phyloP scores from a whole-genome alignment of 768 basidiomycete genomes.

The Russula earlei region DNA sequence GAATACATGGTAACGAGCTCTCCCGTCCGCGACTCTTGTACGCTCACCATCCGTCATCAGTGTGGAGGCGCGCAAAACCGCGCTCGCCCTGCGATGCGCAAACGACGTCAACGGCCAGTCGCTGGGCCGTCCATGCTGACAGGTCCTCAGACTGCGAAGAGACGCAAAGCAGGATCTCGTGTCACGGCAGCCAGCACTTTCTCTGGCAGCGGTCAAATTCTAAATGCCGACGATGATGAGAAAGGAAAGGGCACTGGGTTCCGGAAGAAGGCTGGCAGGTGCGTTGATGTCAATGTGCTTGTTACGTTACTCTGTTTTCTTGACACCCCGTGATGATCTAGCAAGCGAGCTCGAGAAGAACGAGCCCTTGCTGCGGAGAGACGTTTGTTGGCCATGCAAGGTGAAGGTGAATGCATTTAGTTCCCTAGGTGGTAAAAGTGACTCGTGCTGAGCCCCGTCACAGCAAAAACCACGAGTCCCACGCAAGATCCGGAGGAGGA shows the following conservation, averaged over 20 bases:
- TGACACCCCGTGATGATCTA: slow-evolving; percentile 24
- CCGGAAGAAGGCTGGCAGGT: slow-evolving; percentile 65
- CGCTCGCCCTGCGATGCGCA: slow-evolving; percentile 42
- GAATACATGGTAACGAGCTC: slow-evolving; percentile 58
- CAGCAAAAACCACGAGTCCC: background rate
- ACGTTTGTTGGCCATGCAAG: slow-evolving; percentile 41
- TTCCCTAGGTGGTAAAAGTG: background rate
- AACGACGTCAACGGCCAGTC: slow-evolving; percentile 32
- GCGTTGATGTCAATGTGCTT: slow-evolving; percentile 8
- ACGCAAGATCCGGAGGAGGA: background rate
- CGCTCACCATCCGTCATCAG: slow-evolving; percentile 28
- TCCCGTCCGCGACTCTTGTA: background rate
- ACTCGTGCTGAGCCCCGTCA: background rate
- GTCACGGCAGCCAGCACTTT: slow-evolving; percentile 57
- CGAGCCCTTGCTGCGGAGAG: slow-evolving; percentile 66
- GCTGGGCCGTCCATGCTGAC: slow-evolving; percentile 47
- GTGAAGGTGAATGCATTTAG: slow-evolving; percentile 22
- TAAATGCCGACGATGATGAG: slow-evolving; percentile 33
- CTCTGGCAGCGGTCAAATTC: slow-evolving; percentile 41
- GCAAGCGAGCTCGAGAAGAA: slow-evolving; percentile 73
- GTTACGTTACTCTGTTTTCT: background rate
- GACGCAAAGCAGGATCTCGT: slow-evolving; percentile 62
- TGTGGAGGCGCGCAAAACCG: slow-evolving; percentile 74
- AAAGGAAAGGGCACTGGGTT: slow-evolving; percentile 50
- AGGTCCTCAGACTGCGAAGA: slow-evolving; percentile 53